A percentile compares a stretch with the other conserved stretches of the same genome.
These are phyloP conservation scores for Trichosporon sp. DNA, from an alignment of 1,284 basidiomycete species.

Conservation along the genomic window DNA sequence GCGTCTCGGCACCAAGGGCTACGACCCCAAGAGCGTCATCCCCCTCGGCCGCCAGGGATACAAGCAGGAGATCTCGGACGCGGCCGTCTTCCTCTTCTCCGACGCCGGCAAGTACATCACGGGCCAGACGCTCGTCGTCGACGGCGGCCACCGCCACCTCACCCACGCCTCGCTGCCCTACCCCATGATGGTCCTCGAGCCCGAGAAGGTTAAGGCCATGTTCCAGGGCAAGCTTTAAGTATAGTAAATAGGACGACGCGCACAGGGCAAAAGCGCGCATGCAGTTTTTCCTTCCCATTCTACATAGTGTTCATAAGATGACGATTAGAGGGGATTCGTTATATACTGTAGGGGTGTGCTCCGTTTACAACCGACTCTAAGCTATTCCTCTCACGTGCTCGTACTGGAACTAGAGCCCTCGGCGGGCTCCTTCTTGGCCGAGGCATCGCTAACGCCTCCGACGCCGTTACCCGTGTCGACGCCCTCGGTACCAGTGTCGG, in stretches of 20 bases:
- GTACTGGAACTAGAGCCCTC: not conserved
- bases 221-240: constrained; percentile 36
- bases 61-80: constrained; percentile 74
- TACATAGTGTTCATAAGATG: not conserved
- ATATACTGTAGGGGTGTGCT: not conserved
- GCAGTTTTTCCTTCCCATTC: not conserved
- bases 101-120: constrained; percentile 36
- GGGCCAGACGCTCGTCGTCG: constrained; percentile 36
- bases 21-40: constrained; percentile 47
- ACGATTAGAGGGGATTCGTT: not conserved
- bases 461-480: not conserved
- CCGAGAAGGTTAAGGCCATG: constrained; percentile 43
- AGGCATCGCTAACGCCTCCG: not conserved
- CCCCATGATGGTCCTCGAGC: constrained; percentile 51
- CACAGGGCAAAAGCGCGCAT: not conserved
- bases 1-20: constrained; percentile 64
- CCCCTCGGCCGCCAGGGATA: constrained; percentile 71
- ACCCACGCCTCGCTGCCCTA: constrained; percentile 45
- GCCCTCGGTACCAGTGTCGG: not conserved
- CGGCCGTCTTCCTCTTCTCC: constrained; percentile 70
- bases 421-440: not conserved
- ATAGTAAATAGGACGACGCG: not conserved
- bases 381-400: not conserved
- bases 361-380: not conserved
- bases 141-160: constrained; percentile 54